Conservation (phyloP, 2,329 filamentous ascomycete genomes). For the Arthrobotrys pseudoclavata region DNA sequence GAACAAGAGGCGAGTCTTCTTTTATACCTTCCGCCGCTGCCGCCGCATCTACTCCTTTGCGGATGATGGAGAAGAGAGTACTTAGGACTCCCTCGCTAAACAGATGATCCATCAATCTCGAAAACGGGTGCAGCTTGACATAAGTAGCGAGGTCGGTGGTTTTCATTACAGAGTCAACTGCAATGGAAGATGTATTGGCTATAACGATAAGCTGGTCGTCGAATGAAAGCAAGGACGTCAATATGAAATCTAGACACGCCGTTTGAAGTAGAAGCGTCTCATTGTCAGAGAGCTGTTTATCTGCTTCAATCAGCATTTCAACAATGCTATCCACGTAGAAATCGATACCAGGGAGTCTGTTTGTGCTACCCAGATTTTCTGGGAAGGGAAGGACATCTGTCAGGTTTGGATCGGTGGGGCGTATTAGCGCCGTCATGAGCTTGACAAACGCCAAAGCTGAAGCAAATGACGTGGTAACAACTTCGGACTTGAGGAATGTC, state of each 20-base stretch:
- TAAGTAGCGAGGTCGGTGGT: slow-evolving; percentile 83
- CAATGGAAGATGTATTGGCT: slow-evolving; percentile 81
- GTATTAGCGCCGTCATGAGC: slow-evolving; percentile 80
- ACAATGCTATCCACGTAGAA: slow-evolving; percentile 92
- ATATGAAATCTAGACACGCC: slow-evolving; percentile 85
- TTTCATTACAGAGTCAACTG: slow-evolving; percentile 80
- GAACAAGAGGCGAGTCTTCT: slow-evolving; percentile 83
- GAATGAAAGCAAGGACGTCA: slow-evolving; percentile 84
- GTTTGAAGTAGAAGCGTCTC: slow-evolving; percentile 72
- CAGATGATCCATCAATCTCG: slow-evolving; percentile 96
- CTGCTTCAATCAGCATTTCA: slow-evolving; percentile 67
- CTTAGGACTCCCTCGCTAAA: slow-evolving; percentile 91
- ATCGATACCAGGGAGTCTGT: slow-evolving; percentile 87
- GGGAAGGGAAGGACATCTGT: slow-evolving; percentile 87
- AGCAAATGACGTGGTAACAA: slow-evolving; percentile 83
- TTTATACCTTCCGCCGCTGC: slow-evolving; percentile 72
- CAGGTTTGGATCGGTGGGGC: slow-evolving; percentile 73
- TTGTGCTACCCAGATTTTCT: slow-evolving; percentile 82
- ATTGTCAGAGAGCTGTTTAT: slow-evolving; percentile 51
- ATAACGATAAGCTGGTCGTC: slow-evolving; percentile 93
- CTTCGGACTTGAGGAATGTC: slow-evolving; percentile 76
- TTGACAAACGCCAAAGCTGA: slow-evolving; percentile 87
- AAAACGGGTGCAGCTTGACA: slow-evolving; percentile 89
- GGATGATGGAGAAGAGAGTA: slow-evolving; percentile 81
- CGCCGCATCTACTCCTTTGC: slow-evolving; percentile 75